A percentile compares a stretch with the other conserved stretches of the same genome.
These are phyloP conservation scores for Rhizopus microsporus DNA, from an alignment of 371 early-diverging fungal species.

Conservation along the genomic window DNA sequence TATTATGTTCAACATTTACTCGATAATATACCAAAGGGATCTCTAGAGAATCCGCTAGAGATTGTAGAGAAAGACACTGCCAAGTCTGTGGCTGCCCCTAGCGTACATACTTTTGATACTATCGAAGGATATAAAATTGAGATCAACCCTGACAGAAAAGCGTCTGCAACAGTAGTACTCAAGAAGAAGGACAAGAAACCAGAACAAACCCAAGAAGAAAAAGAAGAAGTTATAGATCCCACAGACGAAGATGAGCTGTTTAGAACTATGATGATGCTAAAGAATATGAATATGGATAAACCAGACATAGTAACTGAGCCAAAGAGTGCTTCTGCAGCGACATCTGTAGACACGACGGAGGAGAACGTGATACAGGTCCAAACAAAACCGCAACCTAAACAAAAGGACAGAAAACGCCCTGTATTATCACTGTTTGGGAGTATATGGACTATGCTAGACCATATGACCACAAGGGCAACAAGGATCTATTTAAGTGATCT, in stretches of 20 bases:
- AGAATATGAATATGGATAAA: conserved; percentile 39
- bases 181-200: conserved; percentile 13
- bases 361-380: conserved; percentile 10
- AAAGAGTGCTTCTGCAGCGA: background rate
- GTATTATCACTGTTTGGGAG: conserved; percentile 56
- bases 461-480: conserved; percentile 47
- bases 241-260: conserved; percentile 39
- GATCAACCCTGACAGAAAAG: conserved; percentile 19
- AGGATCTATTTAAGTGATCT: conserved; percentile 35
- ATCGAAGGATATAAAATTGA: conserved; percentile 51
- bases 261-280: conserved; percentile 55
- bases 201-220: conserved; percentile 1
- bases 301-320: conserved; percentile 10
- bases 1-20: conserved; percentile 44
- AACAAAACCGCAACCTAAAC: conserved; percentile 17
- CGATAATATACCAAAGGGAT: conserved; percentile 26
- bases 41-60: conserved; percentile 21
- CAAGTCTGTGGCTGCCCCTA: background rate
- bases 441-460: conserved; percentile 55
- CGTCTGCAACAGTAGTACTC: conserved; percentile 37
- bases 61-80: conserved; percentile 34
- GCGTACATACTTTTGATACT: conserved; percentile 28
- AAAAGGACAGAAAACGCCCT: conserved; percentile 36
- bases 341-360: background rate
- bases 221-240: conserved; percentile 21